Conservation (phyloP, 805 yeast genomes). For the Wickerhamomyces hampshirensis region DNA sequence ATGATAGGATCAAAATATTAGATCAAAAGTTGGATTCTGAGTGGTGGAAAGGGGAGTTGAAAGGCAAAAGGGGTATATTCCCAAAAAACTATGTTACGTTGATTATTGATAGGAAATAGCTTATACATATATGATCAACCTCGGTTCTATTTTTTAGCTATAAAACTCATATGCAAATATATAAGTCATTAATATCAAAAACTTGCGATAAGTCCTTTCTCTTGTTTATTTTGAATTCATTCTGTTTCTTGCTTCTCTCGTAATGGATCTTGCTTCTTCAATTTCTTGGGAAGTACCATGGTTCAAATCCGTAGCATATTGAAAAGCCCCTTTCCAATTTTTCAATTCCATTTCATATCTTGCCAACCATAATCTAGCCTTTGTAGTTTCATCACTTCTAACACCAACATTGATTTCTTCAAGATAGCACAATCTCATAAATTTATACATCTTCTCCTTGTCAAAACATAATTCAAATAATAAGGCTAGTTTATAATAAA, state of each 20-base stretch:
- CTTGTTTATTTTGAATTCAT: constrained; percentile 28
- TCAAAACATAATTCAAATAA: constrained; percentile 58
- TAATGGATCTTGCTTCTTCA: constrained; percentile 83
- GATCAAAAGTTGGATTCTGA: constrained; percentile 15
- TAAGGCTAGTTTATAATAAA: constrained; percentile 63
- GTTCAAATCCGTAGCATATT: constrained; percentile 64
- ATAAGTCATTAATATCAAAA: too few relatives aligned
- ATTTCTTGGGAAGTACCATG: constrained; percentile 79
- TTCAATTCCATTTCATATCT: constrained; percentile 51
- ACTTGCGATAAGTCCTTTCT: too few relatives aligned
- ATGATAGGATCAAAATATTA: constrained; percentile 38
- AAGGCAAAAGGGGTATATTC: constrained; percentile 17
- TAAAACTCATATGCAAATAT: too few relatives aligned
- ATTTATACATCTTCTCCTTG: constrained; percentile 16
- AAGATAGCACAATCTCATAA: constrained; percentile 45
- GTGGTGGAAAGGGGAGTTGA: constrained; percentile 24
- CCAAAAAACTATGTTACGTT: constrained; percentile 21
- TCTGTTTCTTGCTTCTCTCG: constrained; percentile 67
- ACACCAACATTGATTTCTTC: constrained; percentile 58
- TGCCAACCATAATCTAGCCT: constrained; percentile 86
- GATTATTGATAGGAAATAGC: too few relatives aligned
- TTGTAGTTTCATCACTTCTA: constrained; percentile 65
- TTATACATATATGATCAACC: too few relatives aligned
- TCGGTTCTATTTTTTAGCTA: too few relatives aligned
- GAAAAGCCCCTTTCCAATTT: constrained; percentile 65